phyloP scores from a whole-genome alignment of 129 eudicot genomes.

The Sambucus nigra region DNA sequence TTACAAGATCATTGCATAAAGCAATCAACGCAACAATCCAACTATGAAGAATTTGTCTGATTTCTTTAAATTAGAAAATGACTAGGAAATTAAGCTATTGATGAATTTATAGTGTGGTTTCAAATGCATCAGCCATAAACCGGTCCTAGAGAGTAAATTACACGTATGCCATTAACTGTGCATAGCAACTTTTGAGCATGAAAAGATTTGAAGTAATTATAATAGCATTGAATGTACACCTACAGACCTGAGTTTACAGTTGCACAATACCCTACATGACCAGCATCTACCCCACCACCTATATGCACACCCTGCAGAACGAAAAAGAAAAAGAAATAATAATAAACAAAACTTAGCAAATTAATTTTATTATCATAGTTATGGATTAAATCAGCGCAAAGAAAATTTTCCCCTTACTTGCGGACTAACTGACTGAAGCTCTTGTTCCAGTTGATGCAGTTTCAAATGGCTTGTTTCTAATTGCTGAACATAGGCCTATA shows the following conservation, averaged over 20 bases:
- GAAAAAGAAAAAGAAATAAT: background rate
- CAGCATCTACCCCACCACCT: conserved; percentile 59
- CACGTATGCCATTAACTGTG: background rate
- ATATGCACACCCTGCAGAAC: conserved; percentile 47
- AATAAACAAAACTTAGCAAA: no score
- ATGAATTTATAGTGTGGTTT: no score
- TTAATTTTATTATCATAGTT: background rate
- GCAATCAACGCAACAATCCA: no score
- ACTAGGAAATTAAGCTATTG: no score
- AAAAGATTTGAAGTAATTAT: conserved; percentile 3
- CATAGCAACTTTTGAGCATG: background rate
- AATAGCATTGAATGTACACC: background rate
- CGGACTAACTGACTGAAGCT: conserved; percentile 68
- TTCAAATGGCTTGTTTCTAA: conserved; percentile 74
- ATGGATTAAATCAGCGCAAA: background rate
- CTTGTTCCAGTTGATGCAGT: conserved; percentile 78
- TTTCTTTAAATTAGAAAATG: no score
- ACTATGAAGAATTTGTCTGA: no score
- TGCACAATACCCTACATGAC: conserved; percentile 44
- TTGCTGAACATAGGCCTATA: conserved; percentile 95
- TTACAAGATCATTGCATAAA: no score
- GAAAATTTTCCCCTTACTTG: conserved; percentile 40
- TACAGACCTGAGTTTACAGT: conserved; percentile 57
- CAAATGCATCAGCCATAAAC: background rate
- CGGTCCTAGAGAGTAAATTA: background rate